Evolutionary conservation across 495 filamentous ascomycete genomes (phyloP).

Genomic region (Neurospora sp.): DNA sequence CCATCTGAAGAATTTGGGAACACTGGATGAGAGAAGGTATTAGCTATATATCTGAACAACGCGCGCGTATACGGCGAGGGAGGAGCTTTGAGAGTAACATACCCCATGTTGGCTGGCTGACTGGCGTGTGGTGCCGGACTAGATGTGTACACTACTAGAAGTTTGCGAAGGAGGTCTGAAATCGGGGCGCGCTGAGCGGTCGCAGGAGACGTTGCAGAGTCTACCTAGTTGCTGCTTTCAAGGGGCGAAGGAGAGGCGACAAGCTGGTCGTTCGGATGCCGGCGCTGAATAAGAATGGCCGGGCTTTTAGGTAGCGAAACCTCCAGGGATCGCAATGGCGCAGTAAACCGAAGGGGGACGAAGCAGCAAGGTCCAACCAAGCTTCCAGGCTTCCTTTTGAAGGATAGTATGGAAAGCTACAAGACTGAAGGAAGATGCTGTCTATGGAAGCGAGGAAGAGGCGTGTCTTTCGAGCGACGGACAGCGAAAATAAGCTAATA

Average conservation of each 20-base stretch:
- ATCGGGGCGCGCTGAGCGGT: background rate
- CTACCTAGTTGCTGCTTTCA: background rate
- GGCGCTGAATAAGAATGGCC: constrained; percentile 28
- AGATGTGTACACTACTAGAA: background rate
- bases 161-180: background rate
- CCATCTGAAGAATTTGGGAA: constrained; percentile 90
- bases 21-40: constrained; percentile 51
- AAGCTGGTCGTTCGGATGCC: constrained; percentile 11
- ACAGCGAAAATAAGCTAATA: background rate
- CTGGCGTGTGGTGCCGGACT: background rate
- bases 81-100: background rate
- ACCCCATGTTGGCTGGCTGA: constrained; percentile 20
- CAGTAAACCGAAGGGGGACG: background rate
- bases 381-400: background rate
- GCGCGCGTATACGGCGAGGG: background rate
- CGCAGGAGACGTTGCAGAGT: background rate
- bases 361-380: background rate
- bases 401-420: background rate
- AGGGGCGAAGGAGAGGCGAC: background rate
- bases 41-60: background rate
- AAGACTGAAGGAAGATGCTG: background rate
- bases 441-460: background rate
- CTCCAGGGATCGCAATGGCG: background rate
- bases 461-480: background rate
- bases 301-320: constrained; percentile 13